These are phyloP conservation scores for Barnettozyma pratensis DNA, from an alignment of 805 yeast species.

Conservation along the genomic window DNA sequence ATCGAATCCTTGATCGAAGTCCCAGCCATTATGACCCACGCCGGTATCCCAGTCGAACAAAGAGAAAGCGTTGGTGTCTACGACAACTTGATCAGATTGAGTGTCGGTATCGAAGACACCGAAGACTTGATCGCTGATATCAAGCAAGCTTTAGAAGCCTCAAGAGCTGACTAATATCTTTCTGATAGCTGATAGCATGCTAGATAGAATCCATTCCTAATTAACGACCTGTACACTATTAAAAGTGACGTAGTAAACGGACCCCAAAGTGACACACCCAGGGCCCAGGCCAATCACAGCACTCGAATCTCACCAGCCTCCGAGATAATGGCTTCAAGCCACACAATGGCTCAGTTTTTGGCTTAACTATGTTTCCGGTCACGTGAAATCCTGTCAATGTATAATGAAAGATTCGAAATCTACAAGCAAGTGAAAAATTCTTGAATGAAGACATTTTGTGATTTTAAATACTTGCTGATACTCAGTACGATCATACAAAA, in stretches of 20 bases:
- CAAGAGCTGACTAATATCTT: conserved; percentile 4
- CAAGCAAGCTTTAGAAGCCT: conserved; percentile 51
- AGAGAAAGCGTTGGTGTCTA: conserved; percentile 77
- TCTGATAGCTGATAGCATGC: neutral
- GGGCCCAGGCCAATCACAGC: neutral
- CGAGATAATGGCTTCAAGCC: conserved; percentile 5
- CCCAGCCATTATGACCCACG: conserved; percentile 90
- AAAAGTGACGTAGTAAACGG: neutral
- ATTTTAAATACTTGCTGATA: neutral
- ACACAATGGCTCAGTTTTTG: conserved; percentile 8
- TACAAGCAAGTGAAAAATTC: neutral
- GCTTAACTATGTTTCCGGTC: conserved; percentile 10
- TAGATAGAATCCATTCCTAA: neutral
- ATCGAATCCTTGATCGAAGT: conserved; percentile 82
- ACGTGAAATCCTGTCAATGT: conserved; percentile 26
- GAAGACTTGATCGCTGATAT: conserved; percentile 73
- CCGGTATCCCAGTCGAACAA: conserved; percentile 75
- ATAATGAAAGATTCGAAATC: neutral
- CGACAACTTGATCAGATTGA: conserved; percentile 76
- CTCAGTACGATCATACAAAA: conserved; percentile 26
- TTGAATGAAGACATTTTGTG: neutral
- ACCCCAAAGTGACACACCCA: neutral
- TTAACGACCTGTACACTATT: neutral
- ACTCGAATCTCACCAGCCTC: neutral
- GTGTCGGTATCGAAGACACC: conserved; percentile 83